Base-by-base conservation (phyloP, 2,329 filamentous ascomycete species). In the Celoporthe dispersa region DNA sequence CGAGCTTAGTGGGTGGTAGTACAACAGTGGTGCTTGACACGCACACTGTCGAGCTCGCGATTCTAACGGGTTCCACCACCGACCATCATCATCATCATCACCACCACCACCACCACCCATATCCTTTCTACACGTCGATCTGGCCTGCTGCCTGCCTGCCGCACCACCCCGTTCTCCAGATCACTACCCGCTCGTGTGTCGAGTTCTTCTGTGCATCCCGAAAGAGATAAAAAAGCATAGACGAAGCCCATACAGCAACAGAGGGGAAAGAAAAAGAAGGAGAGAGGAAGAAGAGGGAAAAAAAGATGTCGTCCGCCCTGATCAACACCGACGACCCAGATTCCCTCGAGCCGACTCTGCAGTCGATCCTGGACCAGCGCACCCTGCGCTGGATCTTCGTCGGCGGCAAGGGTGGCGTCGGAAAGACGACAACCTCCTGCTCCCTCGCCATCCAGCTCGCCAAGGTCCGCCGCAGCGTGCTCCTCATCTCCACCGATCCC, bases 381-480 rank as follows among this genome's bases (percentile, higher is more conserved):
- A 91, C 93, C 44, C 90, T 99, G 68, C 93, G 96, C 80, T 99
- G 96, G 96, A 97, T 99, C 83, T 99, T 99, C 78, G 96, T 99
- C 71, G 96, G 96, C 77, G 96, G 96, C 75, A 99, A 99, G 84
- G 96, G 96, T 78, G 96, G 96, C 80, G 96, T 99, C 61, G 96
- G 96, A 81, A 99, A 99, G 86, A 99, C 96, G 37, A 99, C 96
- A n/a, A 99, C 96, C 22, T 98, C 95, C 9, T 99, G 96, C 84
- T 98, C 95, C 12, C 92, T 99, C 74, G 96, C 96, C 73, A 98
- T 99, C 80, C 96, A 99, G 83, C 93, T 99, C 74, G 94, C 96
- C 77, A 94, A 92, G 82, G 94, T 94, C 76, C 94, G 96, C 82
- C 95, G 95, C 83, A 97, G 93, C 72, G 96, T 99, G 72, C 90